Percentiles rank a stretch among this genome's conserved stretches.
These are phyloP conservation scores for Paecilomyces formosus DNA, from an alignment of 2,329 filamentous ascomycete genomes.

Conservation along the genomic window DNA sequence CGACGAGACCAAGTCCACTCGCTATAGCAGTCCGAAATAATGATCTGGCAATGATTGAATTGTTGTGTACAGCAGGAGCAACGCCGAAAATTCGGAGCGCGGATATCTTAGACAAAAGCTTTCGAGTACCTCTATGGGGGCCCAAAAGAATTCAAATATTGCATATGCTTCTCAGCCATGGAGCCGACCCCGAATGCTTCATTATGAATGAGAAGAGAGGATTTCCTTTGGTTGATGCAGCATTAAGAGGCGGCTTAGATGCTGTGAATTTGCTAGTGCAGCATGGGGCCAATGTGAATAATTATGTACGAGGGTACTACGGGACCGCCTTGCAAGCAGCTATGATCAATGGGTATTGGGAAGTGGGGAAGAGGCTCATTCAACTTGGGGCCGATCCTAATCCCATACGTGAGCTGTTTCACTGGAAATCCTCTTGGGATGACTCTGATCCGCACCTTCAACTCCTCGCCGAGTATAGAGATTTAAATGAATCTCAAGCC, in stretches of 20 bases:
- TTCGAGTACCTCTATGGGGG: neutral
- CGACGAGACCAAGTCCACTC: neutral
- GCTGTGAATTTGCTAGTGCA: neutral
- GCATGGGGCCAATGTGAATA: neutral
- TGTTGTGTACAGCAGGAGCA: neutral
- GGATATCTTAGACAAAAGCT: too few species aligned
- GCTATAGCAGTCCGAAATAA: neutral
- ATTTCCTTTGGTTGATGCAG: neutral
- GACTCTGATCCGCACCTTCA: neutral
- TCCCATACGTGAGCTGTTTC: neutral
- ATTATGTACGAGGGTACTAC: neutral
- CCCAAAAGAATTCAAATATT: neutral
- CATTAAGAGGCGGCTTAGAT: neutral
- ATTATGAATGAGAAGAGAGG: neutral
- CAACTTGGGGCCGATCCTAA: neutral
- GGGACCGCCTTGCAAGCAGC: neutral
- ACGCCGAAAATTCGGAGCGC: neutral
- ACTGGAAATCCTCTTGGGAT: neutral
- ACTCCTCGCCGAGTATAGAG: neutral
- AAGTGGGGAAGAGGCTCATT: neutral
- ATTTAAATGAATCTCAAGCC: too few species aligned
- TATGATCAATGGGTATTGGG: neutral
- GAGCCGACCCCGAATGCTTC: neutral
- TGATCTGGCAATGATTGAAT: neutral
- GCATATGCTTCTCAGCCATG: neutral